Conservation (phyloP, 305 asterid species). For the Fraxinus ornus region DNA sequence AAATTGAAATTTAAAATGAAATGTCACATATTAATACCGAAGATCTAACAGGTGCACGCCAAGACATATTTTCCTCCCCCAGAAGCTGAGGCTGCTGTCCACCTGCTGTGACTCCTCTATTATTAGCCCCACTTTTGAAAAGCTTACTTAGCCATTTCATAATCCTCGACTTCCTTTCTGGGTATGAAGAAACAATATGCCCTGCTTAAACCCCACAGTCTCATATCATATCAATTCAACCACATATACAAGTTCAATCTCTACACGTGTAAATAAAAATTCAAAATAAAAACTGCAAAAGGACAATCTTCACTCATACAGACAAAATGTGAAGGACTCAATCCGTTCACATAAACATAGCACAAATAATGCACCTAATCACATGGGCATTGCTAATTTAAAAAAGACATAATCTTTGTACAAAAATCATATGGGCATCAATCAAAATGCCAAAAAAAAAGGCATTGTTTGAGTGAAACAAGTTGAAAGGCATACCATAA, state of each 20-base stretch:
- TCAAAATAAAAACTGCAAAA: not conserved
- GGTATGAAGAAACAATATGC: conserved; percentile 52
- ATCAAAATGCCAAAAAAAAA: conserved; percentile 19
- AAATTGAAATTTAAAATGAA: conserved; percentile 9
- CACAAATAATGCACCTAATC: conserved; percentile 14
- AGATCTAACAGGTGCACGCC: conserved; percentile 71
- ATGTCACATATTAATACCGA: conserved; percentile 41
- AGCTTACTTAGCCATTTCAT: conserved; percentile 85
- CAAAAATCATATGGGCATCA: conserved; percentile 23
- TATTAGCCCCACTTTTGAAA: conserved; percentile 55
- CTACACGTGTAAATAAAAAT: not conserved
- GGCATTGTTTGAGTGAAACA: conserved; percentile 1
- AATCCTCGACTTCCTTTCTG: conserved; percentile 82
- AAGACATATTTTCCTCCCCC: conserved; percentile 78
- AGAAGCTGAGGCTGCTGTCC: conserved; percentile 62
- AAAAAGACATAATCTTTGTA: conserved; percentile 27
- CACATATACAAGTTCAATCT: conserved; percentile 7
- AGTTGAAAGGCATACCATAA: conserved; percentile 46
- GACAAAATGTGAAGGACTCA: conserved; percentile 14
- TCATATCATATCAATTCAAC: conserved; percentile 16
- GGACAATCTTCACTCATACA: not conserved
- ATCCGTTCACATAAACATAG: conserved; percentile 14
- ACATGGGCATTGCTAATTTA: conserved; percentile 23
- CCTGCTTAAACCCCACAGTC: conserved; percentile 55
- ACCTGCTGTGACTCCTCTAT: conserved; percentile 35